Evolutionary conservation across 192 early-diverging fungal genomes (phyloP), one percentile per base, ranked within the genome.

Genomic region (Geosiphon pyriformis): DNA sequence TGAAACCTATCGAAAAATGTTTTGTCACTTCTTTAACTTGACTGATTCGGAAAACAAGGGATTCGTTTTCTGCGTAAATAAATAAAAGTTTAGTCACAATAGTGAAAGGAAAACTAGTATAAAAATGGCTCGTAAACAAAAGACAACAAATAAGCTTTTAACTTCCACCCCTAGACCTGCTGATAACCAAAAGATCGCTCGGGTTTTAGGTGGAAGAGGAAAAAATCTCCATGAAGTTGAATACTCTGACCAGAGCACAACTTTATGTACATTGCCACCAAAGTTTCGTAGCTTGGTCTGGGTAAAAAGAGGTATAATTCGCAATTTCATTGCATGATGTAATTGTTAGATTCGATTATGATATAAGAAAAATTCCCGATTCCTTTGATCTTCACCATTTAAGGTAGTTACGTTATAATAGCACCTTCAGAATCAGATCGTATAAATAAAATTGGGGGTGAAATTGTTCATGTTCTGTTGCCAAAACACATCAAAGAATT

Each of bases 201-300:
- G 83, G 32, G 84, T 86, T 4, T 70, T 88, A 22, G 86, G 85
- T 1, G 78, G 83, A 8, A 79, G 88, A 53, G 89, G 89, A 25
- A 89, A 91, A 61, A 82, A 89, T 54, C 74, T 89, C 68, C 86
- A 88, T 72, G 85, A 89, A 68, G 80, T 88, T 3, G 81, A 80
- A 33, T 82, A 83, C 55, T 63, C 72, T 0, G 77, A 87, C 27
- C 75, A 75, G 10, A 68, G 58, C 12, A 80, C 79, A 12, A 82
- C 81, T 22, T 79, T 93, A 31, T 90, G 82, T 35, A 83, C 80
- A 55, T 70, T 93, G 55, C 91, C 90, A 17, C 87, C 89, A 31
- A 85, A 81, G 70, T 93, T 86, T 77, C 85, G 89, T 51, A 92
- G 84, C 68, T 70, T 89, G 12, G 81, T 93, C 54, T 93, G 92